Conservation (phyloP, 2,329 filamentous ascomycete genomes). For the Colletotrichum magnum region DNA sequence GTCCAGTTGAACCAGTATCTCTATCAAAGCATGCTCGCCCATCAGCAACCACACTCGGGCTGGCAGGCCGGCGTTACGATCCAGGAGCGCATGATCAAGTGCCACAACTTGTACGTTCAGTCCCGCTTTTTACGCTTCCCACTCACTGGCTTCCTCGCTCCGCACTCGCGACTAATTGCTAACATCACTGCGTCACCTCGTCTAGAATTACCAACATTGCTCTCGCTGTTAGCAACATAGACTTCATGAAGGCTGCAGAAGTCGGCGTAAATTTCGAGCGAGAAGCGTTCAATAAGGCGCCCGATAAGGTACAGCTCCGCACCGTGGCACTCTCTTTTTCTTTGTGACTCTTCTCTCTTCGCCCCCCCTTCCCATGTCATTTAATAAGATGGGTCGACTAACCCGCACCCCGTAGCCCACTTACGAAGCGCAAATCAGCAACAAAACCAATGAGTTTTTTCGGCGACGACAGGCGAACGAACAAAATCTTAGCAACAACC, state of each 20-base stretch:
- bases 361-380: slow-evolving; percentile 37
- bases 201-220: slow-evolving; percentile 66
- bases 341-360: too few species aligned
- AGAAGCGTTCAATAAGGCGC: slow-evolving; percentile 60
- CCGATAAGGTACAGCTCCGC: slow-evolving; percentile 59
- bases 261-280: slow-evolving; percentile 64
- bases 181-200: slow-evolving; percentile 18
- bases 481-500: slow-evolving; percentile 62
- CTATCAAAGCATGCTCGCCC: slow-evolving; percentile 55
- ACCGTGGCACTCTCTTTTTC: not conserved
- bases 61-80: slow-evolving; percentile 58
- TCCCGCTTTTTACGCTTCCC: slow-evolving; percentile 6
- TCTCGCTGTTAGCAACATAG: slow-evolving; percentile 59
- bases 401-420: slow-evolving; percentile 52
- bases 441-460: slow-evolving; percentile 64
- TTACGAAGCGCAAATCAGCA: slow-evolving; percentile 64
- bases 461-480: slow-evolving; percentile 66
- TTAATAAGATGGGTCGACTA: not conserved
- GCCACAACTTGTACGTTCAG: slow-evolving; percentile 57
- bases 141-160: slow-evolving; percentile 3
- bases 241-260: slow-evolving; percentile 57
- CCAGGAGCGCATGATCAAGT: slow-evolving; percentile 59
- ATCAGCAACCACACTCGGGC: slow-evolving; percentile 49
- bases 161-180: slow-evolving; percentile 12
- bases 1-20: slow-evolving; percentile 56